Conservation (phyloP, 1,139 yeast genomes). For the Kazachstania sp. region DNA sequence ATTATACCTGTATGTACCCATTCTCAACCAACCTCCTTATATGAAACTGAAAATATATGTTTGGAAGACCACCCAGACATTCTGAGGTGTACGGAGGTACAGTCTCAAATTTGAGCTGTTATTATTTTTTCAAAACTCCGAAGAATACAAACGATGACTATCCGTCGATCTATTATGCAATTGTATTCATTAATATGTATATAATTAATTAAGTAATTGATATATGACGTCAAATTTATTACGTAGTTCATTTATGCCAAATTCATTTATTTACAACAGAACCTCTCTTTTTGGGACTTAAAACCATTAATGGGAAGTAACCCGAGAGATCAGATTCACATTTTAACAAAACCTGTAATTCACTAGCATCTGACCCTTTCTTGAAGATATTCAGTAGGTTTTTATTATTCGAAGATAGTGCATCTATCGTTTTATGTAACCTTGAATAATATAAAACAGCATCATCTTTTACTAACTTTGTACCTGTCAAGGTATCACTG, state of each 20-base stretch:
- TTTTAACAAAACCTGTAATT: conserved; percentile 10
- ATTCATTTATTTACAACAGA: not conserved
- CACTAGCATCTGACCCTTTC: not conserved
- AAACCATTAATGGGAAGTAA: conserved; percentile 18
- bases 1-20: too few relatives aligned
- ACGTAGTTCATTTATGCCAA: too few relatives aligned
- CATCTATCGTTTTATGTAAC: conserved; percentile 12
- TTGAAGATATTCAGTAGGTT: conserved; percentile 3
- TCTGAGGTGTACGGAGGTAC: not conserved
- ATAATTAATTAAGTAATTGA: too few relatives aligned
- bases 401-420: conserved; percentile 12
- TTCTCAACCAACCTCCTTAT: too few relatives aligned
- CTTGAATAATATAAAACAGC: conserved; percentile 27
- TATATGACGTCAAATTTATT: too few relatives aligned
- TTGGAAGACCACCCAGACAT: not conserved
- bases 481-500: conserved; percentile 20
- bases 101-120: not conserved
- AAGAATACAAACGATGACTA: too few relatives aligned
- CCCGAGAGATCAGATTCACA: conserved; percentile 12
- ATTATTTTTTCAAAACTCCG: too few relatives aligned
- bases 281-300: not conserved
- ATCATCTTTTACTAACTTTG: conserved; percentile 21
- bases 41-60: too few relatives aligned
- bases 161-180: too few relatives aligned
- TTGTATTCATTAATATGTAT: too few relatives aligned